Base-by-base conservation (phyloP, 2,329 filamentous ascomycete species). In the Colletotrichum nymphaeae region DNA sequence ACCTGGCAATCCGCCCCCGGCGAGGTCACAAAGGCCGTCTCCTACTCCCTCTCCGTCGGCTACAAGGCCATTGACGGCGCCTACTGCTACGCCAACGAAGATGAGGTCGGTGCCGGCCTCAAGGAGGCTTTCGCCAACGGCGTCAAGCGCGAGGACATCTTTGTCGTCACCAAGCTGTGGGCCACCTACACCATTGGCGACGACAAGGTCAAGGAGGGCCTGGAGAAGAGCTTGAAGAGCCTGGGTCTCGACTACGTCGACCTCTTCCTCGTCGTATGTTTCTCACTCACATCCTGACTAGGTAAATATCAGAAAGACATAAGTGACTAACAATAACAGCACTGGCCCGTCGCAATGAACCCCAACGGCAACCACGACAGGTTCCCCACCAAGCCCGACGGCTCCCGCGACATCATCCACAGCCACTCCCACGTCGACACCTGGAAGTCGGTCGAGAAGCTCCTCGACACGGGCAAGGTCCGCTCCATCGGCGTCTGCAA, bases 151-250 rank as follows among this genome's bases (percentile, higher is more conserved):
- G 90, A 93, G 81, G 93, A 97, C 71, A 84, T 97, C 74, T 97
- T 97, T 84, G 90, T 97, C 72, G 93, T 94, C 67, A 94, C 92
- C 78, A 97, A 97, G 88, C 89, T 95, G 49, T 97, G 94, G 93
- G 93, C 91, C 79, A 94, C 93, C 63, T 95, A 93, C 85, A 92
- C 93, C 82, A 90, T 89, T 46, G 74, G 71, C 55, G 74, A 73
- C 49, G 76, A 75, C 35, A 88, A 92, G 7, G 91, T 91, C 6
- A 91, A 93, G 83, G 85, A 93, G 78, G 91, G 89, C 46, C 87
- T 97, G 46, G 90, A 94, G 76, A 91, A 92, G 87, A 93, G 92
- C 78, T 86, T 97, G 80, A 89, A 92, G 83, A 88, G 89, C 73
- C 85, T 97, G 46, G 93, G 94, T 1, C 85, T 97, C 60, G 93